Base-by-base conservation (phyloP, 192 early-diverging fungal species). In the Thoreauomyces humboldtii region DNA sequence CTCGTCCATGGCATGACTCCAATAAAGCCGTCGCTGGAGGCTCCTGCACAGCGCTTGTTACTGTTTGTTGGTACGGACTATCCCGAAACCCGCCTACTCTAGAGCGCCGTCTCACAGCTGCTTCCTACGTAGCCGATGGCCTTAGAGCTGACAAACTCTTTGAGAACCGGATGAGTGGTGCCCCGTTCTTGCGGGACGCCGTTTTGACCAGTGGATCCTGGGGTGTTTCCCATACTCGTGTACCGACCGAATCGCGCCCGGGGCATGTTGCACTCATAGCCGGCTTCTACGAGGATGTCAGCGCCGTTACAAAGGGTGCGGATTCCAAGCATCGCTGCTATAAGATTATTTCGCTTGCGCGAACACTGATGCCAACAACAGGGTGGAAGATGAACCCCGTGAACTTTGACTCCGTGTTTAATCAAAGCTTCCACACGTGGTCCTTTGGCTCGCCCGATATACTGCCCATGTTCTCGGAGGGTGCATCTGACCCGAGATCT, bases 371-470 rank as follows among this genome's bases (percentile, higher is more conserved):
- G n/a, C n/a, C n/a, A n/a, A n/a, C n/a, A n/a, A 31, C 32, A 91
- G 89, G 94, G 7, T 98, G 95, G 95, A 91, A 92, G 71, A 91
- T 89, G 86, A 98, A 96, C 73, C 93, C 93, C 1, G 93, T 98
- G 35, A 88, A 95, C 73, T 98, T 96, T 73, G 95, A 98, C 69
- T 94, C 93, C 2, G 83, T 94, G 21, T 98, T 98, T 75, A 98
- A 98, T 79, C 81, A 96, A 73, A 89, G 86, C 50, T 72, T 86
- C 47, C 90, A 98, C 72, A 96, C 95, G 0, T 98, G 93, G 93
- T 95, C 93, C 15, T 98, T 95, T 76, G 95, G 95, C 22, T 94
- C 93, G 47, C 95, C 95, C 19, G 95, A 98, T 72, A 98, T 98
- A 63, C 74, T 98, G 51, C 92, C 92, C 31, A 98, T 98, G 93